Base-by-base conservation (phyloP, 345 rosid genomes). In the Populus simonii region DNA sequence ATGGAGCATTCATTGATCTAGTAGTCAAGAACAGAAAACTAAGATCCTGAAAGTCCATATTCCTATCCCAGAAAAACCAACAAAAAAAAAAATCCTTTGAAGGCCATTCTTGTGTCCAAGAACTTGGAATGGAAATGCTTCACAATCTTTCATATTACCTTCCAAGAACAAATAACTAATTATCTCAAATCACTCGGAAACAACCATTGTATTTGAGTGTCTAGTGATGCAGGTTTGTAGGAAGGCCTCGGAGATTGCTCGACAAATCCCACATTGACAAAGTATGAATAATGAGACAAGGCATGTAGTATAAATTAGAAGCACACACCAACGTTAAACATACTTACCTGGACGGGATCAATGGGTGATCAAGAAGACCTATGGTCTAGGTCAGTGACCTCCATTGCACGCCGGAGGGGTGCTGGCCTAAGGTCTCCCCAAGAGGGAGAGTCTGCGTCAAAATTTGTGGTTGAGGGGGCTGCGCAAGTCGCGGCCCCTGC, bases 281-380 rank as follows among this genome's bases (percentile, higher is more conserved):
- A 4, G n/a, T 1, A 1, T 0, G 1, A 17, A 2, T 8, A 41
- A 41, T 41, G 45, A 41, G 35, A 23, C 1, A 1, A 16, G 36
- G 6, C 15, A 2, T 1, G 5, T 3, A 20, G 2, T 10, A 69
- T 68, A 69, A 76, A 31, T 25, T 2, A 1, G 36, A 47, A 22
- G 35, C 63, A 0, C 8, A 1, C 4, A 1, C 0, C 3, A 69
- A 1, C 20, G 1, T 0, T 0, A 0, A 11, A 70, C 80, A 70
- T 77, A 77, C 75, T 77, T 77, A 77, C 80, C 75, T 77, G 70
- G 80, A 77, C 75, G 80, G 80, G 75, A 67, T 70, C 74, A 29
- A 77, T 77, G 80, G 80, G 35, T 12, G 80, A 77, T 70, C 80
- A 29, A 7, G 8, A 63, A 74, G 25, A 1, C 5, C 35, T 36